Base-by-base conservation (phyloP, 2,329 filamentous ascomycete genomes). In the Apiospora hydei region DNA sequence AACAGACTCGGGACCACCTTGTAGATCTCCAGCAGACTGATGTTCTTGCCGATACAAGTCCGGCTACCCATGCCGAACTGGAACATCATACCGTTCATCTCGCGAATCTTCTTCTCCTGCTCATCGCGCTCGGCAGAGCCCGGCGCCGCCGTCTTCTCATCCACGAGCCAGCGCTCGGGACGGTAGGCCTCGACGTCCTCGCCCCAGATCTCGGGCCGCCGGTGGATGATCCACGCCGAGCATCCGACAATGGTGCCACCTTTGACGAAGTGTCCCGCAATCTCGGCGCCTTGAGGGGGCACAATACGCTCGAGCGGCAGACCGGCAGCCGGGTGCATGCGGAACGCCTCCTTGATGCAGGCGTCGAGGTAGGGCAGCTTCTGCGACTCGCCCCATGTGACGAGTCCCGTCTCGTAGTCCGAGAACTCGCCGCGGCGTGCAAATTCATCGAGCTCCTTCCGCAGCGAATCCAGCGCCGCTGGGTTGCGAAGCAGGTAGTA, bases 321-420 rank as follows among this genome's bases (percentile, higher is more conserved):
- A 0, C 93, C 93, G 0, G 92, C 88, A 0, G 93, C 92, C 0
- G 94, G 93, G 79, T 95, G 92, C 76, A 94, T 79, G 16, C 93
- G 89, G 83, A 95, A 93, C 5, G 91, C 89, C 80, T 96, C 94
- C 78, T 95, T 93, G 77, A 96, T 87, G 71, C 90, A 91, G 4
- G 93, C 93, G 77, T 95, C 92, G 7, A 96, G 88, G 79, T 95
- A 96, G 0, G 90, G 89, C 1, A 96, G 85, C 71, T 88, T 88
- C 79, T 94, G 92, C 68, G 86, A 87, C 81, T 95, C 91, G 47
- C 88, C 79, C 89, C 92, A 94, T 1, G 90, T 91, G 7, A 94
- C 91, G 5, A 91, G 86, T 8, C 89, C 88, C 21, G 88, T 86
- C n/a, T 85, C 82, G 67, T 79, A 79, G 78, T 88, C 87, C 34